A percentile compares a stretch with the other conserved stretches of the same genome.
phyloP scores from a whole-genome alignment of 106 monocot genomes.

The Allium fistulosum region DNA sequence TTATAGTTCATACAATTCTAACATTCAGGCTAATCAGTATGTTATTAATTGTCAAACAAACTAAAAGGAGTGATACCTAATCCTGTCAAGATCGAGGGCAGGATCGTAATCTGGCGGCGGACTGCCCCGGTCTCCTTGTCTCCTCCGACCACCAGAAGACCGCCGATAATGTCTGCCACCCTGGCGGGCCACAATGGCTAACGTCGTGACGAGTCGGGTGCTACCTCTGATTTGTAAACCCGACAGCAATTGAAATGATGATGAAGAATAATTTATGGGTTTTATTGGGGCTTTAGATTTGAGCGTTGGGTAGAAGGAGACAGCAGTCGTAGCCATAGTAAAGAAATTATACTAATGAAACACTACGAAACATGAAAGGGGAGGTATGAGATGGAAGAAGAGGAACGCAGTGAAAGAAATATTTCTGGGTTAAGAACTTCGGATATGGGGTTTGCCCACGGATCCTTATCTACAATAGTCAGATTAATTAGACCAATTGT shows the following conservation, averaged over 20 bases:
- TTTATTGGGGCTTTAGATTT: slow-evolving; percentile 8
- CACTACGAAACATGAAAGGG: background rate
- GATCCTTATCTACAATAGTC: no score
- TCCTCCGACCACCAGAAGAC: slow-evolving; percentile 9
- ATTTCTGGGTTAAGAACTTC: no score
- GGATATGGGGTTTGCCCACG: no score
- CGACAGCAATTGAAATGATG: background rate
- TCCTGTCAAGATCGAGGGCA: slow-evolving; percentile 47
- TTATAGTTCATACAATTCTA: background rate
- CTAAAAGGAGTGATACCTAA: slow-evolving; percentile 20
- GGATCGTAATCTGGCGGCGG: slow-evolving; percentile 37
- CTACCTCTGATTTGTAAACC: slow-evolving; percentile 3
- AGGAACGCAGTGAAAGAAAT: background rate
- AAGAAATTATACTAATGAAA: background rate
- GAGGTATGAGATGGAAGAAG: background rate
- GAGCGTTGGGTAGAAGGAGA: slow-evolving; percentile 2
- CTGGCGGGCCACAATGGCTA: slow-evolving; percentile 17
- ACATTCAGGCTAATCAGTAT: background rate
- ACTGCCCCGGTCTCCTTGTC: slow-evolving; percentile 4
- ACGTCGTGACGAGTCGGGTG: background rate
- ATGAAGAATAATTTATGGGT: slow-evolving; percentile 7
- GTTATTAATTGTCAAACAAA: background rate
- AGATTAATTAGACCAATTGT: no score
- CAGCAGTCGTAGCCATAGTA: slow-evolving; percentile 4
- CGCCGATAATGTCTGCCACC: slow-evolving; percentile 19